Percentiles rank a stretch among this genome's conserved stretches.
These are phyloP conservation scores for Athelia sp. DNA, from an alignment of 1,284 basidiomycete genomes.

Conservation along the genomic window DNA sequence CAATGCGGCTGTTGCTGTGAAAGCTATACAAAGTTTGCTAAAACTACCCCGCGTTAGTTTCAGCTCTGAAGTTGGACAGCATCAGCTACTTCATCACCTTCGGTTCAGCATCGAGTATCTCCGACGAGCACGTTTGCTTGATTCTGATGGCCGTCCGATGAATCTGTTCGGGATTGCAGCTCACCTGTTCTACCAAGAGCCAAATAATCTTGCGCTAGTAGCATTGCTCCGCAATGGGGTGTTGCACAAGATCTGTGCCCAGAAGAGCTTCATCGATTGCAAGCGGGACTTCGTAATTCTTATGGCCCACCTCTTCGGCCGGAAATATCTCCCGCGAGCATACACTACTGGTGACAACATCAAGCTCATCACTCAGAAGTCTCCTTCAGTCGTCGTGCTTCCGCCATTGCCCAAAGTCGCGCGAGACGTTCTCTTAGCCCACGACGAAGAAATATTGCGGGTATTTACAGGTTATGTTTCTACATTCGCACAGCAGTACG, in stretches of 20 bases:
- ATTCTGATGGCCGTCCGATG: slow-evolving; percentile 49
- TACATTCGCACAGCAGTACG: slow-evolving; percentile 38
- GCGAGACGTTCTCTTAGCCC: slow-evolving; percentile 34
- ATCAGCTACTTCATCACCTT: slow-evolving; percentile 58
- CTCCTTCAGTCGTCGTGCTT: slow-evolving; percentile 52
- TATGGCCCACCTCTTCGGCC: slow-evolving; percentile 56
- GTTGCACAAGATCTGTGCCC: slow-evolving; percentile 49
- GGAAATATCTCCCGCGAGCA: slow-evolving; percentile 43
- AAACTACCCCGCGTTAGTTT: slow-evolving; percentile 54
- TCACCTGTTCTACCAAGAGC: slow-evolving; percentile 44
- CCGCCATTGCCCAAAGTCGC: slow-evolving; percentile 41
- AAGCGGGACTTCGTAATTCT: slow-evolving; percentile 48
- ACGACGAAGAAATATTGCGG: slow-evolving; percentile 44
- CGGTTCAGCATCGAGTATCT: slow-evolving; percentile 72
- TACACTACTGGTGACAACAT: slow-evolving; percentile 33
- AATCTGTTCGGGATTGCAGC: slow-evolving; percentile 40
- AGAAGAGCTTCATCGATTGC: slow-evolving; percentile 31
- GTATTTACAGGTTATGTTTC: slow-evolving; percentile 53
- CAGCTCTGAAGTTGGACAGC: slow-evolving; percentile 42
- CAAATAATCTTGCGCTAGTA: slow-evolving; percentile 63
- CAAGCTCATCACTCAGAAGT: slow-evolving; percentile 33
- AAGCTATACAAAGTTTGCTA: slow-evolving; percentile 47
- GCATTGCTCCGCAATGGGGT: slow-evolving; percentile 51
- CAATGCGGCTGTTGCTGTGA: slow-evolving; percentile 40
- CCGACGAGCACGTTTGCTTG: slow-evolving; percentile 47